Conservation (phyloP, 2,329 filamentous ascomycete species). For the Aureobasidium sp. region DNA sequence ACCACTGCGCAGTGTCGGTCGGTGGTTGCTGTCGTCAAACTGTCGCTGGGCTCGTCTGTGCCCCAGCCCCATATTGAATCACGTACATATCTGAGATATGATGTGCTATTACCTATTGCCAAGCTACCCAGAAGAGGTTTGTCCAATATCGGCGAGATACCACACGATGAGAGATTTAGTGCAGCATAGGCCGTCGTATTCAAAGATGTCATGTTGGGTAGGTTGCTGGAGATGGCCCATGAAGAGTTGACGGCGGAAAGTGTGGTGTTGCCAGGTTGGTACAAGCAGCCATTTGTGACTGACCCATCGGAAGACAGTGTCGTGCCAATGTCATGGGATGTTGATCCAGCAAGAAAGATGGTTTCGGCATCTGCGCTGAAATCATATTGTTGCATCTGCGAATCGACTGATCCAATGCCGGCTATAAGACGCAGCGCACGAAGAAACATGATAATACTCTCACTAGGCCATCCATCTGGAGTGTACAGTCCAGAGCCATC, state of each 20-base stretch:
- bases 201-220: conserved; percentile 18
- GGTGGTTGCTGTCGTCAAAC: conserved; percentile 18
- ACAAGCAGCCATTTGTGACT: conserved; percentile 49
- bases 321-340: conserved; percentile 33
- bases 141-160: conserved; percentile 55
- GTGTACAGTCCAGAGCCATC: conserved; percentile 38
- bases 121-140: conserved; percentile 45
- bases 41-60: conserved; percentile 47
- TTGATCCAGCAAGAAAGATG: conserved; percentile 46
- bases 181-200: conserved; percentile 16
- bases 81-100: conserved; percentile 47
- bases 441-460: conserved; percentile 50
- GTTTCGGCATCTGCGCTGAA: conserved; percentile 42
- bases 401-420: conserved; percentile 50
- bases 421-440: conserved; percentile 49
- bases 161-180: conserved; percentile 46
- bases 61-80: conserved; percentile 56
- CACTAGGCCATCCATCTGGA: conserved; percentile 57
- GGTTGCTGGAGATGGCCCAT: conserved; percentile 37
- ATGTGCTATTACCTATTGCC: conserved; percentile 40
- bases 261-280: conserved; percentile 35
- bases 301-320: conserved; percentile 33
- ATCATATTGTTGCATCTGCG: conserved; percentile 52
- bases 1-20: conserved; percentile 51
- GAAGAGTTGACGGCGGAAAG: conserved; percentile 46